Base-by-base conservation (phyloP, 1,284 basidiomycete species). In the Malassezia pachydermatis region DNA sequence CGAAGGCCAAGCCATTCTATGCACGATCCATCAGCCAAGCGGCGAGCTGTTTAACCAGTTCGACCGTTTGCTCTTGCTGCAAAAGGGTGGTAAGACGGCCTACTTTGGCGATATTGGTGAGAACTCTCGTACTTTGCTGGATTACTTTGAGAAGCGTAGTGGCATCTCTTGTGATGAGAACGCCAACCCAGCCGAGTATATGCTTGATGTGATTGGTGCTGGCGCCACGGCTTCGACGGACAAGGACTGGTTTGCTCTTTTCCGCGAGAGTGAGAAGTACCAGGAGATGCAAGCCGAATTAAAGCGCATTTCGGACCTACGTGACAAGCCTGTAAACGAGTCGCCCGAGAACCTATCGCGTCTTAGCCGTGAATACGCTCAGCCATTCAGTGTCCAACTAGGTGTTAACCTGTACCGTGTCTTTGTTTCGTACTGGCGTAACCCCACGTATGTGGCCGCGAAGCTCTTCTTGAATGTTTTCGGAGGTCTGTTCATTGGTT, bases 81-180 rank as follows among this genome's bases (percentile, higher is more conserved):
- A 67, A 40, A 59, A 59, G 41, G 63, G 63, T 11, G 59, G 62
- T 13, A 55, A 62, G 46, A 58, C 57, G n/a, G 58, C 54, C 19
- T 64, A 58, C 55, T 86, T 85, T 59, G 85, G 84, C 19, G 80
- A 86, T 48, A 72, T 86, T 14, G 85, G 85, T 3, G 54, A 74
- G 17, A 77, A 80, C 55, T 76, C 79, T 2, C 72, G 70, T 24
- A 77, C 75, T 0, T 66, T 86, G 33, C 78, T 84, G 55, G 60
- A 76, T 16, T 87, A 86, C 72, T 87, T 87, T 58, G 79, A 84
- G 62, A 63, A 63, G 23, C 78, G 80, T 23, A 81, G 82, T 19
- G 79, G 77, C 77, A 59, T 81, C 25, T 27, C 37, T 16, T 67
- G 63, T 38, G 48, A 39, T 4, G 43, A 54, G 16, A 49, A 60